phyloP scores from a whole-genome alignment of 2,329 filamentous ascomycete species.

The Penicillium sp. region DNA sequence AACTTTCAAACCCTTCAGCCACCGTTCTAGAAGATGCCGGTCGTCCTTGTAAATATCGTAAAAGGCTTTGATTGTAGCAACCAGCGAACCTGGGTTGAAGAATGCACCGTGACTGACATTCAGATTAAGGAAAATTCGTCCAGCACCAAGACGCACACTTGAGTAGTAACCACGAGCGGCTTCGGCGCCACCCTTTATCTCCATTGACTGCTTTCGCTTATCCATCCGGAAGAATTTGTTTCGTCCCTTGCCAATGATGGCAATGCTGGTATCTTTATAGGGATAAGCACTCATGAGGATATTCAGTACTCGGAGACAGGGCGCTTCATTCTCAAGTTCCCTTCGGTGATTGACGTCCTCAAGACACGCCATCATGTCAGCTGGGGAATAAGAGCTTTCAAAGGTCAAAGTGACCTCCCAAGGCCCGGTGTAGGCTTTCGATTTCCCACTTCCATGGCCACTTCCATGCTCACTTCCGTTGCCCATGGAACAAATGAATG shows the following conservation, averaged over 20 bases:
- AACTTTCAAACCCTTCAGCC: slow-evolving; percentile 15
- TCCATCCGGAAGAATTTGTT: slow-evolving; percentile 23
- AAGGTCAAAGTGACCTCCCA: neutral
- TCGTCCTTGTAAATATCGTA: neutral
- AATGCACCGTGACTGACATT: slow-evolving; percentile 25
- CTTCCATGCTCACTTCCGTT: neutral
- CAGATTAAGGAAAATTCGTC: slow-evolving; percentile 19
- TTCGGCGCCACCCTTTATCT: slow-evolving; percentile 16
- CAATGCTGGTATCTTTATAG: neutral
- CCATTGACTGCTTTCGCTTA: neutral
- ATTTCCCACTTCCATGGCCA: neutral
- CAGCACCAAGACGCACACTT: slow-evolving; percentile 19
- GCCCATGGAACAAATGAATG: neutral
- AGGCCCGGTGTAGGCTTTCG: neutral
- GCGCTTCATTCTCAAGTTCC: neutral
- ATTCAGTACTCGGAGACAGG: slow-evolving; percentile 16
- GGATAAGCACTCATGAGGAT: slow-evolving; percentile 19
- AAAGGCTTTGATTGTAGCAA: neutral
- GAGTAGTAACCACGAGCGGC: slow-evolving; percentile 22
- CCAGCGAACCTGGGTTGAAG: slow-evolving; percentile 4
- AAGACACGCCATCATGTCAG: neutral
- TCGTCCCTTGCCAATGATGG: slow-evolving; percentile 16
- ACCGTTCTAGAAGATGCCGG: slow-evolving; percentile 1
- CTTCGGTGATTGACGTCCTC: neutral
- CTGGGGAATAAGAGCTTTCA: neutral